Base-by-base conservation (phyloP, 805 yeast species). In the Ogataea allantospora region DNA sequence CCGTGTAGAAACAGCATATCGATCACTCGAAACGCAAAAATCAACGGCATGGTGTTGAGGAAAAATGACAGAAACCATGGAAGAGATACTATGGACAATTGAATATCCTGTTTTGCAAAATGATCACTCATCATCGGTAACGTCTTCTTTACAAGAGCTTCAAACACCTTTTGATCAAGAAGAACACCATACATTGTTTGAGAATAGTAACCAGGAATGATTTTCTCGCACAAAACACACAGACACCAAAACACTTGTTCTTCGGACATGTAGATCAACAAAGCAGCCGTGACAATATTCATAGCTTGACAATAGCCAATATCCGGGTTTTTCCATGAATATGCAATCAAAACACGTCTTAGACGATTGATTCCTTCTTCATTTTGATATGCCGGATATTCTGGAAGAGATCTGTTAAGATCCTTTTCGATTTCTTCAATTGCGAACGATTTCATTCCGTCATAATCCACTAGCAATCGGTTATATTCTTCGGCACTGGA, bases 301-400 rank as follows among this genome's bases (percentile, higher is more conserved):
- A 95, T 93, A 1, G 98, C 99, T 62, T 93, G 99, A 59, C 99
- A 93, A 60, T 93, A 93, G 0, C 99, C 99, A 17, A 93, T 87
- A 27, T 91, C 96, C 0, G 96, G 96, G 58, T 89, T 88, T 48
- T 84, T 86, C 97, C 98, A 93, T 0, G 96, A 86, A 55, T 89
- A 93, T 0, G 96, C 96, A 0, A 95, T 83, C 42, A 93, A 70
- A 0, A 93, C 98, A 44, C 95, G 73, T 44, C 99, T 72, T 32
- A 93, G 70, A 38, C 96, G 70, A 33, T 71, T 75, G 29, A 93
- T 89, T 6, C 99, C 99, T 53, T 86, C 95, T 5, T 73, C 73
- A 7, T 73, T 72, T 59, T 93, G 98, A 55, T 88, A 93, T 0
- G 96, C 99, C 2, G 93, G 83, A 59, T 91, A 93, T 60, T 93